Base-by-base conservation (phyloP, 2,329 filamentous ascomycete species). In the Sporothrix euskadiensis region DNA sequence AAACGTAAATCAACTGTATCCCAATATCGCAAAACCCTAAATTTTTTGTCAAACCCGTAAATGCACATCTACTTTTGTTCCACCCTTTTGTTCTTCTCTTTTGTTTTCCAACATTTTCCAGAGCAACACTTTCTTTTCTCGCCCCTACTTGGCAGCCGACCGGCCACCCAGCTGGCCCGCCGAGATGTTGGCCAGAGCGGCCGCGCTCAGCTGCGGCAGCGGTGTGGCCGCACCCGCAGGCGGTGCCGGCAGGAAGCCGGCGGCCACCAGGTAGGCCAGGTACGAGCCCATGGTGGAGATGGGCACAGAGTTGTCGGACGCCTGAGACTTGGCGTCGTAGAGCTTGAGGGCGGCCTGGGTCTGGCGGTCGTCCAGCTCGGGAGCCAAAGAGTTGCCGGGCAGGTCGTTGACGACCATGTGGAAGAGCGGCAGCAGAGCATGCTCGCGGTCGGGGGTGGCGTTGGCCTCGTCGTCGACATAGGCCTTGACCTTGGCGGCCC, bases 321-420 rank as follows among this genome's bases (percentile, higher is more conserved):
- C 78, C 66, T 94, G 91, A 3, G 86, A 85, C 22, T 47, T n/a
- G 7, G 54, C 30, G 61, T 69, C 71, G 26, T 70, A 74, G 3
- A 66, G 49, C 79, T 87, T 87, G 32, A 97, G 84, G 0, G 90
- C 87, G 1, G 84, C 83, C 1, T 88, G 85, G 0, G 93, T 88
- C 78, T 96, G 94, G 74, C 79, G 71, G 79, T 95, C 92, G 78
- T 93, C 91, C 14, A 96, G 86, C 79, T 93, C 91, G 0, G 91
- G 91, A 0, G 92, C 91, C 59, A 72, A 41, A 87, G 88, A 44
- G 90, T 92, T 78, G 89, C 89, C 56, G 0, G 91, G 91, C n/a
- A 94, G 84, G 80, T 93, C 89, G 32, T 87, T 87, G 30, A 88
- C 89, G 57, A 90, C 90, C 81, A 93, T 92, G 80, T 93, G 90